Evolutionary conservation across 2,329 filamentous ascomycete species (phyloP), one percentile per base, ranked within the genome.

Genomic region (Cladosporium sp.): DNA sequence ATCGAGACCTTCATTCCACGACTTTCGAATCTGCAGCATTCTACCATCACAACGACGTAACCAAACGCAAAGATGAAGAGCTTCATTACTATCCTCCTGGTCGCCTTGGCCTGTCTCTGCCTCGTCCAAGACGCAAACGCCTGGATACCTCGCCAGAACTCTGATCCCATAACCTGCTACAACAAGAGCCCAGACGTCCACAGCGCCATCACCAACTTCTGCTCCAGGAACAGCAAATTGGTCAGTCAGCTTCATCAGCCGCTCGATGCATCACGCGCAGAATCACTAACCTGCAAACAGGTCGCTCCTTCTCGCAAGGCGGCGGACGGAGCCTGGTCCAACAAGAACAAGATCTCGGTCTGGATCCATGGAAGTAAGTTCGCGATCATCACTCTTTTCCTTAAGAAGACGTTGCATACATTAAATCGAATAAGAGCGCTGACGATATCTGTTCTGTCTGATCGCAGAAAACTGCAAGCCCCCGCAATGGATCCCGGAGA

Each of bases 401-500:
- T 47, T 47, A 2, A 10, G 8, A 21, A 4, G n/a, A 47, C 41
- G n/a, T n/a, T 47, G n/a, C n/a, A 12, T 47, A 3, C 18, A 44
- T n/a, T 4, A 11, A 15, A 8, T 11, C 10, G 38, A 21, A 47
- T 10, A 24, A n/a, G 3, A 58, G 14, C 30, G 38, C 24, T 59
- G 36, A 59, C 57, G 18, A n/a, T 11, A 10, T 18, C 15, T n/a
- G 5, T 47, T 47, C n/a, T 34, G 12, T 38, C 28, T 34, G 10
- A 57, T 21, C 8, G 21, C 26, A 36, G 68, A 66, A 24, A 55
- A 55, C 38, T 67, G 64, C 44, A 63, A 66, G 32, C 68, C 68
- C 12, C 41, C 61, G 38, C 67, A 71, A 30, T 72, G 69, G 69
- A 64, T 72, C 4, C 70, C 70, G 11, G 32, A 66, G 38, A 60